Conservation (phyloP, 768 basidiomycete species). For the Termitomyces sp. region DNA sequence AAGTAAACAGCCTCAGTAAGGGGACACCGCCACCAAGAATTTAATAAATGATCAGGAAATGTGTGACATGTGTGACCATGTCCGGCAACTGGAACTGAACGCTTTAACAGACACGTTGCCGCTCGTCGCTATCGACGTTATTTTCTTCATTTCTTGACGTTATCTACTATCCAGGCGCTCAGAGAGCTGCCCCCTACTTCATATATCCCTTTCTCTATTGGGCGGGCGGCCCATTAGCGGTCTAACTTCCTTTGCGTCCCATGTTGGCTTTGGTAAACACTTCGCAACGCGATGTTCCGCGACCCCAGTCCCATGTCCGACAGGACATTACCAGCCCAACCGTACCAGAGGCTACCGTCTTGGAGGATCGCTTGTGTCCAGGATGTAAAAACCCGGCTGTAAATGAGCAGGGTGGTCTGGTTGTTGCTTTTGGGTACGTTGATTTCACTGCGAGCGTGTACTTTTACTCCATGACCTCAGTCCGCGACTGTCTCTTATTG, state of each 20-base stretch:
- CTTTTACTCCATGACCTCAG: background rate
- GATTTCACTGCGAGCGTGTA: conserved; percentile 9
- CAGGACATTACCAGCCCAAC: conserved; percentile 14
- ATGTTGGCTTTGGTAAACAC: conserved; percentile 27
- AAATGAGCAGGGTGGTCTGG: conserved; percentile 78
- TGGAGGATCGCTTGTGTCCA: conserved; percentile 69
- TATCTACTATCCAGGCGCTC: conserved; percentile 21
- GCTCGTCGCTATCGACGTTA: conserved; percentile 14
- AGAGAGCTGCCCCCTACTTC: conserved; percentile 22
- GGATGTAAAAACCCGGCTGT: conserved; percentile 82
- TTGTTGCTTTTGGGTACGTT: conserved; percentile 93
- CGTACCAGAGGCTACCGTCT: conserved; percentile 21
- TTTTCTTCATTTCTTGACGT: conserved; percentile 17
- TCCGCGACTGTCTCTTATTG: background rate
- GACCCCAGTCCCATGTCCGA: conserved; percentile 30
- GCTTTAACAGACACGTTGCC: conserved; percentile 16
- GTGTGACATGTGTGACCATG: conserved; percentile 14
- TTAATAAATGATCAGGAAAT: background rate
- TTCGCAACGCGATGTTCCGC: conserved; percentile 19
- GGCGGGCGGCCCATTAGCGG: conserved; percentile 9
- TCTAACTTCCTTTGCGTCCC: background rate
- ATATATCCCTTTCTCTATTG: conserved; percentile 16
- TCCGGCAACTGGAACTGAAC: background rate
- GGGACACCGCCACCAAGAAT: conserved; percentile 9
- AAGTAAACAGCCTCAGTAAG: no score